These are phyloP conservation scores for Apiospora aurea DNA, from an alignment of 2,329 filamentous ascomycete species.

Conservation along the genomic window DNA sequence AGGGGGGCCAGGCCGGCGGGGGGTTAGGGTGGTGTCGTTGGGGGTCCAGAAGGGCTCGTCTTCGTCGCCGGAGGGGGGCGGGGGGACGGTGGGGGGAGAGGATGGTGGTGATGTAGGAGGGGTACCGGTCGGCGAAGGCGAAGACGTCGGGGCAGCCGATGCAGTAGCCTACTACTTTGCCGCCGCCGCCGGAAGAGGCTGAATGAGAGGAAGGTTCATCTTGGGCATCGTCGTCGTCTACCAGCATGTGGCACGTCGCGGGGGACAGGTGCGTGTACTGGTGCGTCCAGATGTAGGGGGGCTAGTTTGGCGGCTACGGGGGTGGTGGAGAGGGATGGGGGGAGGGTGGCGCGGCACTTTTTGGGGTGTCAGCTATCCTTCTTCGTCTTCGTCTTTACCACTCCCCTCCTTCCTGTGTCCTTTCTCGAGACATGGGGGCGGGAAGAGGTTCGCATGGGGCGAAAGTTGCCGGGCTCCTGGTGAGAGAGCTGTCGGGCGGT, in stretches of 20 bases:
- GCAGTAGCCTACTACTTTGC: slow-evolving; percentile 56
- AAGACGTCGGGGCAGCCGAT: slow-evolving; percentile 54
- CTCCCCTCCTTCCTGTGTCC: neutral
- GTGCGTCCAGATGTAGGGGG: slow-evolving; percentile 59
- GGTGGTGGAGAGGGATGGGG: slow-evolving; percentile 48
- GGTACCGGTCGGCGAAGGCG: slow-evolving; percentile 48
- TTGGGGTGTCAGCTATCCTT: slow-evolving; percentile 18
- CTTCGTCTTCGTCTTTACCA: neutral
- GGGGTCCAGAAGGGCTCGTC: slow-evolving; percentile 41
- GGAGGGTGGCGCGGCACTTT: slow-evolving; percentile 57
- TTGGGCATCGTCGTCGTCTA: slow-evolving; percentile 41
- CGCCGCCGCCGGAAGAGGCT: slow-evolving; percentile 39
- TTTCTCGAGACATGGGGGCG: neutral
- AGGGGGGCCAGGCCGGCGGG: too few species aligned
- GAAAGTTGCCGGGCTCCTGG: neutral
- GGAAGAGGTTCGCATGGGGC: slow-evolving; percentile 7
- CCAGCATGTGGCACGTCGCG: slow-evolving; percentile 54
- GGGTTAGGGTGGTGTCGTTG: slow-evolving; percentile 20
- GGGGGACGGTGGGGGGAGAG: slow-evolving; percentile 39
- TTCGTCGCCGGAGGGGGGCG: slow-evolving; percentile 32
- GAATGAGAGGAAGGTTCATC: neutral
- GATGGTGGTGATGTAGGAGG: slow-evolving; percentile 46
- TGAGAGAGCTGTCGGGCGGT: neutral
- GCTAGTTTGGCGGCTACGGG: slow-evolving; percentile 46
- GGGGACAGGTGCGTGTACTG: slow-evolving; percentile 57